Base-by-base conservation (phyloP, 164 flowering plant genomes). In the Berberis thunbergii region DNA sequence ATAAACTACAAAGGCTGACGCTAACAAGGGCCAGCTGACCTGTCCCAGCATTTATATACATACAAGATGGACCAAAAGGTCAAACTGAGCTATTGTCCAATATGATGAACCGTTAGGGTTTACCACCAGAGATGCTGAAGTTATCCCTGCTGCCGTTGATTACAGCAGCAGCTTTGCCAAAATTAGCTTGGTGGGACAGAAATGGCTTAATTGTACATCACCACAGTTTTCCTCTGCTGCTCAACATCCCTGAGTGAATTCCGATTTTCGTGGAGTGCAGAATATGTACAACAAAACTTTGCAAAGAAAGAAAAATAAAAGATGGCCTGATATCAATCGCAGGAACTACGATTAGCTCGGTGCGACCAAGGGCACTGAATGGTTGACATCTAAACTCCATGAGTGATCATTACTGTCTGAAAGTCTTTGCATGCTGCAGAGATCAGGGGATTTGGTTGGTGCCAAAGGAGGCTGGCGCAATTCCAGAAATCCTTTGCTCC, bases 401-500 rank as follows among this genome's bases (percentile, higher is more conserved):
- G 75, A 64, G 49, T 70, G 74, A 44, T 67, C 66, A 10, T 45
- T 59, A 40, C 60, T 45, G 39, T 43, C 44, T 43, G 60, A 44
- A 56, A 26, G 48, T 67, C 75, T 72, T 62, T 72, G 76, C 80
- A 74, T 67, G 70, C 62, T 69, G 73, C 62, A 69, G 50, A 53
- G 65, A 1, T 79, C 81, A 41, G 86, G 73, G 13, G 78, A 69
- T 66, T 75, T 71, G 38, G 71, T 83, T 8, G 83, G 75, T 38
- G 76, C 57, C 26, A 72, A 41, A 62, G 85, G 67, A 45, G 91
- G 86, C 46, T 81, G 87, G 40, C 68, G 69, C 13, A 84, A 73
- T 81, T 82, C 89, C 52, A 80, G 46, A 53, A 78, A 63, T 11
- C 81, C 73, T 57, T 77, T 85, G 69, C 67, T 73, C 41, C 78